Evolutionary conservation across 1,284 basidiomycete genomes (phyloP), one percentile per base, ranked within the genome.

Genomic region (Heterobasidion parviporum): DNA sequence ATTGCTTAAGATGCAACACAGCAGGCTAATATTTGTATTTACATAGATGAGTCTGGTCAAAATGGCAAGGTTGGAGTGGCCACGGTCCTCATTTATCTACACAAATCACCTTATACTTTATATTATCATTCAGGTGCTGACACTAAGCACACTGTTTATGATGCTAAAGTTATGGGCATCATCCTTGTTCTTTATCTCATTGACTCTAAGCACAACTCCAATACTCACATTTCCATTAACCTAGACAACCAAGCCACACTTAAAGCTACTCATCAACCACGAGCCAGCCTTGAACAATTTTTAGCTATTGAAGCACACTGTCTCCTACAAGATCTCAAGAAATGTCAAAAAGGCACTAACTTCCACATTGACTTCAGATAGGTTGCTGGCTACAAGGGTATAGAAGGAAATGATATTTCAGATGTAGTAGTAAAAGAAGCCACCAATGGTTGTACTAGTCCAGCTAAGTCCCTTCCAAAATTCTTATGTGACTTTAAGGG

Each of bases 131-230:
- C 34, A 12, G 49, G 49, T 10, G 18, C 2, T 5, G 26, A 34
- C 3, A 12, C 12, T 2, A 18, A 61, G 14, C 68, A 72, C 62
- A 68, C 67, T 0, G 65, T 68, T 1, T 68, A 65, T 56, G 67
- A 73, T 52, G 69, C 63, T 0, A 65, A 72, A 58, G 52, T 61
- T 0, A 61, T 68, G 0, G 70, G 67, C 3, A 54, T 66, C 1
- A 54, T 64, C 0, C 57, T 67, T 1, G 63, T 51, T 5, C 8
- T 62, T 1, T 44, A 64, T 15, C 55, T 65, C 3, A 46, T 63
- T n/a, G 7, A 9, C 15, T 8, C 45, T 8, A n/a, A 15, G 18
- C 32, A 15, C 32, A 41, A 33, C 20, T 32, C 32, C 18, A 12
- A 32, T 2, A 34, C 8, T 1, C 43, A 35, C 15, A 15, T 38